Percentiles rank a stretch among this genome's conserved stretches.
phyloP scores from a whole-genome alignment of 2,329 filamentous ascomycete genomes.

The Ceratocystis ficicola region DNA sequence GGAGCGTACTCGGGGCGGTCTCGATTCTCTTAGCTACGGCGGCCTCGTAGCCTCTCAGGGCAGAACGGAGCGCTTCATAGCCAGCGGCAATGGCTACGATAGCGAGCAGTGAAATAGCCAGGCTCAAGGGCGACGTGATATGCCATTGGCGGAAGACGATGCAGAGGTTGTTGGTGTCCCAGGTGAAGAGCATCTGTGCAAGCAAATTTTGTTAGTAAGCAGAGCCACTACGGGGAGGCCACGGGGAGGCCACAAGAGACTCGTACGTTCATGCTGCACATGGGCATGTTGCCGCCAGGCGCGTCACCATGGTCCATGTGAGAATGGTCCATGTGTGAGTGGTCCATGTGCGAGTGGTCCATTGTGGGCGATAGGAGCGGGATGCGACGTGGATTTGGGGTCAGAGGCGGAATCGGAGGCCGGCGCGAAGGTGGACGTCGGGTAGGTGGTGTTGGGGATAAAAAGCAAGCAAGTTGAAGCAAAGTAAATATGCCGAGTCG shows the following conservation, averaged over 20 bases:
- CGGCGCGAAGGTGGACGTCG: not conserved
- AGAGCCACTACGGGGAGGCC: too few species aligned
- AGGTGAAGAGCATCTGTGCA: conserved; percentile 89
- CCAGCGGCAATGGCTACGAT: conserved; percentile 77
- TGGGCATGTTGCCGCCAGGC: conserved; percentile 46
- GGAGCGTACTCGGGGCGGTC: conserved; percentile 43
- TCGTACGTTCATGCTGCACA: conserved; percentile 86
- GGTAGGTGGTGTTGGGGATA: not conserved
- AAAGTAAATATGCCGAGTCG: not conserved
- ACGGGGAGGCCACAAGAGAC: not conserved
- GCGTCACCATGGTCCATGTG: conserved; percentile 40
- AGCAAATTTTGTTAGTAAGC: conserved; percentile 1
- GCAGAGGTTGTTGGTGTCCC: conserved; percentile 86
- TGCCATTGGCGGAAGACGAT: conserved; percentile 92
- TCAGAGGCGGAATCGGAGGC: not conserved
- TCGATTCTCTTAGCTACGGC: conserved; percentile 38
- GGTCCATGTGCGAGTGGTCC: conserved; percentile 22
- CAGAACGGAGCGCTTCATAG: conserved; percentile 77
- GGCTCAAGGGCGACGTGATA: conserved; percentile 58
- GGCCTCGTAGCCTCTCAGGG: conserved; percentile 64
- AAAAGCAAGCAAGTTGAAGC: not conserved
- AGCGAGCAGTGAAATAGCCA: conserved; percentile 70
- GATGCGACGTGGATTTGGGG: not conserved
- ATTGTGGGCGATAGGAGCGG: conserved; percentile 1
- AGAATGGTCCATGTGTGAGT: conserved; percentile 32